Conservation (phyloP, 2,329 filamentous ascomycete species). For the Moelleriella libera region DNA sequence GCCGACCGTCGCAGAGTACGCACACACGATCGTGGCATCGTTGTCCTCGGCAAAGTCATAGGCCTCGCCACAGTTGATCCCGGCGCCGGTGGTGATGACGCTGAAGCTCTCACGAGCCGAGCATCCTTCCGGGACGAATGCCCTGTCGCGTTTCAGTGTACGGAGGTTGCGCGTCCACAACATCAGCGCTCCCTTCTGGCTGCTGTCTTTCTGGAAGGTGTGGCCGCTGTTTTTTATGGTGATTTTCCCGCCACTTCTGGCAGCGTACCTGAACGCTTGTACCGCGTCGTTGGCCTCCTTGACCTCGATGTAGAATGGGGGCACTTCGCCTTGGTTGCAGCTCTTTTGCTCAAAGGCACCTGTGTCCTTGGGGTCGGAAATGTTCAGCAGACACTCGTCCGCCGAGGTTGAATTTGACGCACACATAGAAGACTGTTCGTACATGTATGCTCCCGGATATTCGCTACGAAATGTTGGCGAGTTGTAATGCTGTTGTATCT, state of each 20-base stretch:
- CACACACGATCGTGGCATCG: conserved; percentile 3
- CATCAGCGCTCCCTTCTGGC: conserved; percentile 2
- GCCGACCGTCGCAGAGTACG: conserved; percentile 9
- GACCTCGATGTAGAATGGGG: conserved; percentile 5
- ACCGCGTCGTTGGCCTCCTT: conserved; percentile 4
- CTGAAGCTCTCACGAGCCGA: not conserved
- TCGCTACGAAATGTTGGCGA: conserved; percentile 4
- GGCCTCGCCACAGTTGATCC: conserved; percentile 5
- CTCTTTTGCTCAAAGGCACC: not conserved
- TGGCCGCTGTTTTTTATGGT: conserved; percentile 6
- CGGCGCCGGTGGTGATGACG: conserved; percentile 3
- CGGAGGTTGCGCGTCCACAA: conserved; percentile 4
- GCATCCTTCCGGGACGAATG: conserved; percentile 3
- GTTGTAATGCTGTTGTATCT: conserved; percentile 5
- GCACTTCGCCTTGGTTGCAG: conserved; percentile 7
- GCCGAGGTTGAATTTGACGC: conserved; percentile 4
- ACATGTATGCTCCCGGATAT: conserved; percentile 8
- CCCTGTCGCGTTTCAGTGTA: not conserved
- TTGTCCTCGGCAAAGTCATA: conserved; percentile 3
- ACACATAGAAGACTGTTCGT: conserved; percentile 7
- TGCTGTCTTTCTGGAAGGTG: conserved; percentile 2
- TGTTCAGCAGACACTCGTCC: conserved; percentile 7
- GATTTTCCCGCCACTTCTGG: not conserved
- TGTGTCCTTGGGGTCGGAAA: conserved; percentile 1
- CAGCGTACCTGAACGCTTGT: conserved; percentile 4